Conservation (phyloP, 2,329 filamentous ascomycete genomes). For the Didymella pinodella region DNA sequence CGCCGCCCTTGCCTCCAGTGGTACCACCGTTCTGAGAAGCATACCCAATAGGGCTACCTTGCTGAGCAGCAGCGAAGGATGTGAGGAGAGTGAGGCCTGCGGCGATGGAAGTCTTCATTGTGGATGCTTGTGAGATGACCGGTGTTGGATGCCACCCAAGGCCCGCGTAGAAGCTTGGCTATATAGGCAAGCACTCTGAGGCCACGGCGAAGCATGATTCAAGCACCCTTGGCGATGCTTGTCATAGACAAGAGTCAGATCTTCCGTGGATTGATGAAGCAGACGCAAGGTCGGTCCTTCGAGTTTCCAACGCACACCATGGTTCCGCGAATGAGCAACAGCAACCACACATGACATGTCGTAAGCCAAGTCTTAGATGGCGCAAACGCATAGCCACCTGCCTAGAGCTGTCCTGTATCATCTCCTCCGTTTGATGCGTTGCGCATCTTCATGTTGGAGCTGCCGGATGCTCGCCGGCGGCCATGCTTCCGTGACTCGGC, state of each 20-base stretch:
- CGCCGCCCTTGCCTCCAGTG: constrained; percentile 51
- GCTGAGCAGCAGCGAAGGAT: constrained; percentile 10
- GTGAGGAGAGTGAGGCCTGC: not conserved
- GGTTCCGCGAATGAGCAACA: constrained; percentile 5
- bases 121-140: not conserved
- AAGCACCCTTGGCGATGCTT: constrained; percentile 18
- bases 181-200: not conserved
- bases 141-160: not conserved
- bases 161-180: not conserved
- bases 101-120: constrained; percentile 10
- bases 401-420: not conserved
- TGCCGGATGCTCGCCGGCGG: not conserved
- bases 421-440: not conserved
- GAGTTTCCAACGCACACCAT: not conserved
- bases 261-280: constrained; percentile 3
- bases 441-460: not conserved
- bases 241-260: not conserved
- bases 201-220: not conserved
- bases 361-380: not conserved
- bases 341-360: not conserved
- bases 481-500: not conserved
- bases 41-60: constrained; percentile 37
- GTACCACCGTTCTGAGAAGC: constrained; percentile 49
- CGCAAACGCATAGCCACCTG: not conserved
- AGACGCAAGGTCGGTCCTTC: not conserved